Conservation (phyloP, 2,329 filamentous ascomycete species). For the Stachybotrys chartarum region DNA sequence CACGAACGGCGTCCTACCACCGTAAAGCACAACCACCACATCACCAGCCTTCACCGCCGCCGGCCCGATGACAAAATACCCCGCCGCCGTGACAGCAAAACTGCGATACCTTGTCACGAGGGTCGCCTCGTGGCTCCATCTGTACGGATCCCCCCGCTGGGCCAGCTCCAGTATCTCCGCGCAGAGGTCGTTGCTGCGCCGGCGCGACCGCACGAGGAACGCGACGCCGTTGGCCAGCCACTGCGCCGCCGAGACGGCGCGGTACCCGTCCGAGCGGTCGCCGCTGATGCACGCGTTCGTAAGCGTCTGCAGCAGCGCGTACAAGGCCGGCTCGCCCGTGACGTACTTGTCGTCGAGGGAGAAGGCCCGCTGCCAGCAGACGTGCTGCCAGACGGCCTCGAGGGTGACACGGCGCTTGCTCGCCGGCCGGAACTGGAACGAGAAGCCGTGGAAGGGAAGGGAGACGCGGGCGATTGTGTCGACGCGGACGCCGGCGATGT, state of each 20-base stretch:
- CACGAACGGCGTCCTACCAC: conserved; percentile 23
- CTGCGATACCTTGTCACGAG: conserved; percentile 24
- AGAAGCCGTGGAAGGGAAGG: conserved; percentile 20
- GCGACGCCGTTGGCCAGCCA: conserved; percentile 24
- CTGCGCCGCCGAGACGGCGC: conserved; percentile 13
- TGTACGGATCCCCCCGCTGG: conserved; percentile 19
- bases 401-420: conserved; percentile 13
- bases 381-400: conserved; percentile 18
- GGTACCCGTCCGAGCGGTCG: conserved; percentile 17
- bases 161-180: conserved; percentile 11
- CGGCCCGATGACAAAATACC: conserved; percentile 25
- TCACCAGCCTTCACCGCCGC: conserved; percentile 21
- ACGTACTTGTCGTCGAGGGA: conserved; percentile 16
- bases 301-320: conserved; percentile 25
- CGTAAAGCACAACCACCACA: conserved; percentile 22
- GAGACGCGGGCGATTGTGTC: conserved; percentile 16
- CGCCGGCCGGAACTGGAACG: conserved; percentile 19
- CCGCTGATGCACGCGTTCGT: conserved; percentile 23
- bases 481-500: conserved; percentile 19
- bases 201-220: conserved; percentile 18
- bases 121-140: conserved; percentile 27
- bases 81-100: conserved; percentile 21
- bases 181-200: conserved; percentile 6
- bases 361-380: conserved; percentile 17
- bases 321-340: conserved; percentile 20